phyloP scores from a whole-genome alignment of 2,329 filamentous ascomycete species.

The Acephala macrosclerotiorum region DNA sequence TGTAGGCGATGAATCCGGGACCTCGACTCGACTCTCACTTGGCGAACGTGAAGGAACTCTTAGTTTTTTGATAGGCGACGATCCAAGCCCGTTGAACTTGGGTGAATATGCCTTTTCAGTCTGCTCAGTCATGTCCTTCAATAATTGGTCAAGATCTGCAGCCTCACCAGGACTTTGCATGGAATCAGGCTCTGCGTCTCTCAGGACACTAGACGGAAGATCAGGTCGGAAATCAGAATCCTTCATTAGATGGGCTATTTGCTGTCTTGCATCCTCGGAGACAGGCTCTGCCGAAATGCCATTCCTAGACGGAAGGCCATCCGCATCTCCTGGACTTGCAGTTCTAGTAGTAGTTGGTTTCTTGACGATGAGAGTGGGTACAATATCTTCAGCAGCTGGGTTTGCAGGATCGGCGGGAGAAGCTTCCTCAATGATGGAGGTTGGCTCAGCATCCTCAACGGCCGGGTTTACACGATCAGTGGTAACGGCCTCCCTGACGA shows the following conservation, averaged over 20 bases:
- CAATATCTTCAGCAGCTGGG: neutral
- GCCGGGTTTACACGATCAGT: too few relatives aligned
- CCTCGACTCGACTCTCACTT: conserved; percentile 15
- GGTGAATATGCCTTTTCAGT: conserved; percentile 39
- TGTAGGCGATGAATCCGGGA: neutral
- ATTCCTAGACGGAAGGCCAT: neutral
- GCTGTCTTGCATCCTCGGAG: conserved; percentile 42
- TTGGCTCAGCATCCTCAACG: too few relatives aligned
- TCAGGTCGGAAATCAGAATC: conserved; percentile 57
- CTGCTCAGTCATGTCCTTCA: conserved; percentile 35
- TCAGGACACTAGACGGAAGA: conserved; percentile 49
- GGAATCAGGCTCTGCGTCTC: conserved; percentile 37
- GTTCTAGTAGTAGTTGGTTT: neutral
- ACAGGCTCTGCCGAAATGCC: conserved; percentile 24
- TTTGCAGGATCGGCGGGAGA: neutral
- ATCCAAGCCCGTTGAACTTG: conserved; percentile 43
- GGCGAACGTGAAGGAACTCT: conserved; percentile 20
- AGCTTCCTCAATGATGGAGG: neutral
- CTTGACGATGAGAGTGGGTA: neutral
- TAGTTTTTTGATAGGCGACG: conserved; percentile 34
- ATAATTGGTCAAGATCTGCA: conserved; percentile 33
- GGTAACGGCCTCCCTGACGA: too few relatives aligned
- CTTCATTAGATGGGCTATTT: conserved; percentile 54
- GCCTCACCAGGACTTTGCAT: conserved; percentile 37
- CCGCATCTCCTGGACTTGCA: neutral